A percentile compares a stretch with the other conserved stretches of the same genome.
Conservation (phyloP, 768 basidiomycete species). For the Leccinum boreale region DNA sequence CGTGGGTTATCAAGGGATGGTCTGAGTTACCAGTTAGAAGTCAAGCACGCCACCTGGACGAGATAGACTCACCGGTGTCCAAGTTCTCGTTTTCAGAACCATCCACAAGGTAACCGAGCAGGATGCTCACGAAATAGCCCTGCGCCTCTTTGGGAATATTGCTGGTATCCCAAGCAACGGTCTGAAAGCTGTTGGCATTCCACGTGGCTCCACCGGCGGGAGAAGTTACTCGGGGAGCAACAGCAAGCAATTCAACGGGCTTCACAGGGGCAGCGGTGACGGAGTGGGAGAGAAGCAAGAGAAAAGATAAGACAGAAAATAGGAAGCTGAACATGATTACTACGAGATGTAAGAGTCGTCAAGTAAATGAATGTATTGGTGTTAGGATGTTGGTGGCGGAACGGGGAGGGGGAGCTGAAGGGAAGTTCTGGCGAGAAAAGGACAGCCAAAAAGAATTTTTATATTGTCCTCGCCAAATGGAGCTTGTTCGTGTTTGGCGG, state of each 20-base stretch:
- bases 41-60: too few relatives aligned
- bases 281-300: conserved; percentile 27
- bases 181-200: conserved; percentile 34
- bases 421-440: background rate
- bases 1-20: conserved; percentile 52
- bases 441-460: conserved; percentile 5
- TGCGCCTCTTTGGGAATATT: conserved; percentile 37
- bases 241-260: conserved; percentile 33
- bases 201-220: conserved; percentile 37
- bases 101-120: conserved; percentile 41
- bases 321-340: conserved; percentile 21
- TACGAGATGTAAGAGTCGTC: conserved; percentile 3
- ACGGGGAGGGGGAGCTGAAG: background rate
- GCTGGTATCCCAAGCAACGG: conserved; percentile 41
- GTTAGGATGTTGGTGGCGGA: conserved; percentile 3
- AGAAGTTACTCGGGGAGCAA: conserved; percentile 40
- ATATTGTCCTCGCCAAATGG: conserved; percentile 6
- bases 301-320: conserved; percentile 29
- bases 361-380: conserved; percentile 19
- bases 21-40: conserved; percentile 35
- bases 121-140: conserved; percentile 37
- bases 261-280: conserved; percentile 28
- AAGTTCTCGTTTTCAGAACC: conserved; percentile 43
- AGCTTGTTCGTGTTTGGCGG: conserved; percentile 26
- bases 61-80: conserved; percentile 40